Percentiles rank a stretch among this genome's conserved stretches.
Evolutionary conservation across 345 rosid genomes (phyloP).

Genomic region (Ceriops zippeliana): DNA sequence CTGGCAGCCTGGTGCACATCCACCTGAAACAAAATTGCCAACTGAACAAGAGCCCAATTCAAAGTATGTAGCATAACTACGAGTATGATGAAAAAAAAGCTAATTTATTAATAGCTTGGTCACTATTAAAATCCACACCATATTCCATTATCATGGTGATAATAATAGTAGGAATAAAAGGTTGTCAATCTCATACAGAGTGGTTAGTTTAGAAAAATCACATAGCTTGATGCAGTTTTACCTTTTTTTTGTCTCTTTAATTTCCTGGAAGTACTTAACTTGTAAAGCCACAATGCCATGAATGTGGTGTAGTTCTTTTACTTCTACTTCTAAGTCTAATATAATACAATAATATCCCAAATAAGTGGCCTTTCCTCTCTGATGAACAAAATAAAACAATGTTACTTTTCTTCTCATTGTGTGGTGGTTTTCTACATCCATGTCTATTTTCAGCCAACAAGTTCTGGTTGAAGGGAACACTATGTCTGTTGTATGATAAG

Average conservation of each 20-base stretch:
- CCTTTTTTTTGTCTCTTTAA: not conserved
- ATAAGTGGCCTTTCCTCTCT: too few relatives aligned
- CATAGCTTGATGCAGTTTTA: not conserved
- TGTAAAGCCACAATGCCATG: too few relatives aligned
- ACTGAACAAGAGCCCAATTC: conserved; percentile 53
- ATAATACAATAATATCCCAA: too few relatives aligned
- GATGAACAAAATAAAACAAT: too few relatives aligned
- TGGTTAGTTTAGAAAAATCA: not conserved
- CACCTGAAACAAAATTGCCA: conserved; percentile 54
- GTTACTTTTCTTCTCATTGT: too few relatives aligned
- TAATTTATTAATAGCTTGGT: not conserved
- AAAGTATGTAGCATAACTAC: conserved; percentile 45
- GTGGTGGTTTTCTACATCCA: too few relatives aligned
- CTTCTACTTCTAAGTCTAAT: too few relatives aligned
- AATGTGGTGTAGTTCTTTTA: too few relatives aligned
- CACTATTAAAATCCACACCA: not conserved
- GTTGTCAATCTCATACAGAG: not conserved
- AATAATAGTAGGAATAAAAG: too few relatives aligned
- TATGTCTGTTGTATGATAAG: not conserved
- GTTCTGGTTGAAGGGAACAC: too few relatives aligned
- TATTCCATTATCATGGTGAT: too few relatives aligned
- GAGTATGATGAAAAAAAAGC: not conserved
- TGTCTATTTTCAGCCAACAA: too few relatives aligned
- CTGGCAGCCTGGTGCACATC: conserved; percentile 64
- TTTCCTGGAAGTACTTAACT: not conserved